Evolutionary conservation across 2,329 filamentous ascomycete species (phyloP), one percentile per base, ranked within the genome.

Genomic region (Diplodia intermedia): DNA sequence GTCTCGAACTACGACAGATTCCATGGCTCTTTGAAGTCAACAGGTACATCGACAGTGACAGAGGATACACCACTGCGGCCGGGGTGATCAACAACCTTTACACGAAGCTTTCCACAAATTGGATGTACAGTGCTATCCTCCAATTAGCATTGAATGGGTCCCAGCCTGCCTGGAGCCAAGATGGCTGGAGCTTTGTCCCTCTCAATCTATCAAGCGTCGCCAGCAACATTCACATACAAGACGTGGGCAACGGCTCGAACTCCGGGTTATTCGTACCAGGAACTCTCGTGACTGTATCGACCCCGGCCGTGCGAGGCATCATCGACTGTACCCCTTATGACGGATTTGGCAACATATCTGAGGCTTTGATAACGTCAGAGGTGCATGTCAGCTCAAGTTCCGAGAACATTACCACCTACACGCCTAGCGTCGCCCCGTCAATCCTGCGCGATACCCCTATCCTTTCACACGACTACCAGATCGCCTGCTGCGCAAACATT

Each of bases 111-210:
- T 52, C 69, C 23, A 70, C 70, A 49, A 71, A 66, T 55, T 71
- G 71, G 71, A 53, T 72, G 4, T 69, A 69, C 23, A 65, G 65
- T 40, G 71, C 72, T 9, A 54, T 56, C 14, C 69, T 71, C 6
- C 60, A 70, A 50, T 47, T 68, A 0, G 68, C 69, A 14, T 43
- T 71, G 14, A 70, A 71, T 33, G 69, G 71, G 8, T 56, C 71
- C 3, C 56, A 70, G 49, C 70, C 68, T 5, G 26, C 69, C 2
- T 73, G 72, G 71, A 72, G 55, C 18, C 47, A 49, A 8, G 69
- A 70, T 33, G 71, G 62, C 33, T 73, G 71, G 72, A 49, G 31
- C 43, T 71, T 53, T 18, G 56, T 23, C 15, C 26, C 43, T 8
- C 36, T 23, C 1, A 71, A 73, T 29, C 40, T 72, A 29, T 72